A percentile compares a stretch with the other conserved stretches of the same genome.
These are phyloP conservation scores for Mycena pura DNA, from an alignment of 768 basidiomycete genomes.

Conservation along the genomic window DNA sequence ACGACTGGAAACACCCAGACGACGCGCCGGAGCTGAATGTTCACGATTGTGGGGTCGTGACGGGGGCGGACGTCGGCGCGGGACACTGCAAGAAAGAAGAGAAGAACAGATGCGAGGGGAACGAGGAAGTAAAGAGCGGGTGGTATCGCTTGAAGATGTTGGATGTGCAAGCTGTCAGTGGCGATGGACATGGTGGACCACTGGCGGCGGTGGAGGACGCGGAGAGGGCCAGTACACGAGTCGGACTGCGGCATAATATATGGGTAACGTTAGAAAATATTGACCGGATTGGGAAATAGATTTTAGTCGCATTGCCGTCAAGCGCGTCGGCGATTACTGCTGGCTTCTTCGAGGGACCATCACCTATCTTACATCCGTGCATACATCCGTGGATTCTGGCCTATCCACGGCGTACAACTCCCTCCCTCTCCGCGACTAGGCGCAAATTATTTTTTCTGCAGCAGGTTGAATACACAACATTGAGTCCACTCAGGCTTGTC, in stretches of 20 bases:
- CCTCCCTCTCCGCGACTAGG: neutral
- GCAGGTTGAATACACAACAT: neutral
- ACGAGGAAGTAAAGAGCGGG: slow-evolving; percentile 27
- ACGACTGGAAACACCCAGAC: slow-evolving; percentile 21
- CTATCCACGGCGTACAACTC: neutral
- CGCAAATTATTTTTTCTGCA: slow-evolving; percentile 5
- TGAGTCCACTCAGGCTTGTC: neutral
- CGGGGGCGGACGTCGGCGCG: slow-evolving; percentile 10
- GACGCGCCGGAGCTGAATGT: slow-evolving; percentile 23
- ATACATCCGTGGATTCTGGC: slow-evolving; percentile 2
- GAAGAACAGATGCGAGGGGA: slow-evolving; percentile 21
- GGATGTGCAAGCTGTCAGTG: slow-evolving; percentile 1
- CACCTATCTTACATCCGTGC: slow-evolving; percentile 7
- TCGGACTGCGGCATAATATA: neutral
- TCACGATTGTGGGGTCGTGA: slow-evolving; percentile 10
- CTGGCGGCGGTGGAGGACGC: neutral
- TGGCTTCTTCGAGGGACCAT: slow-evolving; percentile 1
- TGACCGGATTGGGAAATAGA: neutral
- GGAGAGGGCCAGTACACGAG: neutral
- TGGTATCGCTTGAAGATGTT: slow-evolving; percentile 16
- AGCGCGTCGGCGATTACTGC: no score
- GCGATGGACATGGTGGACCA: slow-evolving; percentile 10
- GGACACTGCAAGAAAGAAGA: slow-evolving; percentile 17
- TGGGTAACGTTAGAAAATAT: neutral
- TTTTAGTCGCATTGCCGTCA: neutral